Percentiles rank a stretch among this genome's conserved stretches.
Evolutionary conservation across 306 rosid species (phyloP).

Genomic region (Vigna reflexopilosa): DNA sequence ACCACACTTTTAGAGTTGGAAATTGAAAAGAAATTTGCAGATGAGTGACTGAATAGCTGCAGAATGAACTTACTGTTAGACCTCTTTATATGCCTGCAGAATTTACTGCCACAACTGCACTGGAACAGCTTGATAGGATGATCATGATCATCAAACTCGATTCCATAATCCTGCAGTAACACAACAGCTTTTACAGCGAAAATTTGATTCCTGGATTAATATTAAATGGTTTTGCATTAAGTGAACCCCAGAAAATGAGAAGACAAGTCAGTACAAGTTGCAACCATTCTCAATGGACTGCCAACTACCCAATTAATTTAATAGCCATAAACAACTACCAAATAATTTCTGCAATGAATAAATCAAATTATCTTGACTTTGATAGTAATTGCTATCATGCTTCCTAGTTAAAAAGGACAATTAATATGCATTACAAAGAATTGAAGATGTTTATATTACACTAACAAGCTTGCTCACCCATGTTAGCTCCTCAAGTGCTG

Average conservation of each 20-base stretch:
- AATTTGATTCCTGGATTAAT: conserved; percentile 5
- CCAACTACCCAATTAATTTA: conserved; percentile 22
- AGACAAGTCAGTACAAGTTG: background rate
- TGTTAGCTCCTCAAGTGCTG: conserved; percentile 86
- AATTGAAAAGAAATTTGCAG: background rate
- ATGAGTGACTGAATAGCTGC: background rate
- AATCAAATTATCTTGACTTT: conserved; percentile 27
- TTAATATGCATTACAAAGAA: conserved; percentile 25
- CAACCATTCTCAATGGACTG: conserved; percentile 31
- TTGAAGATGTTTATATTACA: conserved; percentile 15
- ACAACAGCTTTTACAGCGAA: conserved; percentile 31
- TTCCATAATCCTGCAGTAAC: conserved; percentile 85
- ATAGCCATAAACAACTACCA: conserved; percentile 32
- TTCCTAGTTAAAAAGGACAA: conserved; percentile 29
- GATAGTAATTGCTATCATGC: background rate
- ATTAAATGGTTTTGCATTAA: conserved; percentile 13
- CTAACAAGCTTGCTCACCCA: conserved; percentile 80
- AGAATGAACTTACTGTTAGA: conserved; percentile 58
- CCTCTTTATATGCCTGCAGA: conserved; percentile 87
- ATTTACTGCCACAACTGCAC: conserved; percentile 90
- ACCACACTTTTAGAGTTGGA: background rate
- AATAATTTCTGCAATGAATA: background rate
- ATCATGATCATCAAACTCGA: conserved; percentile 83
- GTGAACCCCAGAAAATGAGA: background rate
- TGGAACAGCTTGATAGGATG: conserved; percentile 63